Evolutionary conservation across 495 filamentous ascomycete species (phyloP), one percentile per base, ranked within the genome.

Genomic region (Friedmanniomyces simplex): DNA sequence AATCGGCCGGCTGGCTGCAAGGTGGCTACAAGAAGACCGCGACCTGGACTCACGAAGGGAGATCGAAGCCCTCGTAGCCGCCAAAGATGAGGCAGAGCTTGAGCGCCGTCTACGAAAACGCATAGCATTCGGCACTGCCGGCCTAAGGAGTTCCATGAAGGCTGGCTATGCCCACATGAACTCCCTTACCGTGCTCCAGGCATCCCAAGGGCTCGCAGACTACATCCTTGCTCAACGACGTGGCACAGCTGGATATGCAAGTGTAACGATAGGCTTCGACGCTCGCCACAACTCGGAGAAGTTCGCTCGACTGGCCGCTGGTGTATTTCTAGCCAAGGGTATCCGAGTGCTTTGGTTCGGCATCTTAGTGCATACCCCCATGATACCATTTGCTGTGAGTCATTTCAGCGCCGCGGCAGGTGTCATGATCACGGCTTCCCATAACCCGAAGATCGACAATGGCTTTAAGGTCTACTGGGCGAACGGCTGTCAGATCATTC

Each of bases 381-480:
- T 85, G 55, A 82, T 88, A n/a, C 79, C 85, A 2, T 88, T 85
- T 66, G 80, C 76, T 3, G 78, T 87, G 43, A 73, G 68, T 1
- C 65, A 79, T 49, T 69, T 81, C 52, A 67, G 69, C 36, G 80
- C 84, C 52, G 77, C 76, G 8, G 84, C 82, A 30, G 85, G 85
- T 42, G 71, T 88, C 22, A 87, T 88, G 85, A 75, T 87, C 48
- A 87, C 85, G 45, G 85, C 85, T 24, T 82, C 79, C 58, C 82
- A 86, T 67, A 88, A 88, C 61, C 85, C 84, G 49, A 77, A 80
- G 20, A 70, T 79, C 58, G 84, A 88, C 66, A 87, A 88, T 64
- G 79, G 83, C 39, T 87, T 87, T 69, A 88, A 88, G 71, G 84
- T 88, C 24, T 86, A 85, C 69, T 85, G 81, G 70, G 73, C 68